phyloP scores from a whole-genome alignment of 805 yeast species.

The Naumovozyma baii region DNA sequence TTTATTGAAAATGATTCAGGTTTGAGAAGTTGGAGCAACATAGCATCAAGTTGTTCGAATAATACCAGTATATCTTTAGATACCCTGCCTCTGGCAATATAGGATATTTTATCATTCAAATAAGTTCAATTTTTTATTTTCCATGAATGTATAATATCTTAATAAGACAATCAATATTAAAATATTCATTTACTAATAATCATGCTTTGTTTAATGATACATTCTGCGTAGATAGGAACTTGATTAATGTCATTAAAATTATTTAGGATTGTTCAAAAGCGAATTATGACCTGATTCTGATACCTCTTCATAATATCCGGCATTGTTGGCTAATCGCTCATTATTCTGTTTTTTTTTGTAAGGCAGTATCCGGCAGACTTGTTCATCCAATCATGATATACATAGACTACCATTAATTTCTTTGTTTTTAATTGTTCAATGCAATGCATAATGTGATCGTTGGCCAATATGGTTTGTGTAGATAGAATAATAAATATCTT shows the following conservation, averaged over 20 bases:
- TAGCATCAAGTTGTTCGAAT: background rate
- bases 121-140: no score
- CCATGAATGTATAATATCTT: no score
- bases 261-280: constrained; percentile 54
- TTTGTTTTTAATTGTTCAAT: constrained; percentile 29
- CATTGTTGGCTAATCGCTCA: constrained; percentile 2
- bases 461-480: constrained; percentile 36
- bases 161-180: no score
- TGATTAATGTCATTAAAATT: constrained; percentile 29
- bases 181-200: no score
- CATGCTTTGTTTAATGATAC: no score
- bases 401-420: constrained; percentile 41
- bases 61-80: background rate
- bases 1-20: constrained; percentile 7
- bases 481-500: constrained; percentile 22
- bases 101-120: no score
- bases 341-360: constrained; percentile 9
- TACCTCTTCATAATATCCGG: constrained; percentile 14
- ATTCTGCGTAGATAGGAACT: no score
- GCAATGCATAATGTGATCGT: constrained; percentile 56
- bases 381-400: constrained; percentile 69
- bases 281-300: constrained; percentile 64
- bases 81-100: no score
- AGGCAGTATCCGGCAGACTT: constrained; percentile 38
- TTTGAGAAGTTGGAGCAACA: background rate